Evolutionary conservation across 2,329 filamentous ascomycete genomes (phyloP).

Genomic region (Stenocarpella maydis): DNA sequence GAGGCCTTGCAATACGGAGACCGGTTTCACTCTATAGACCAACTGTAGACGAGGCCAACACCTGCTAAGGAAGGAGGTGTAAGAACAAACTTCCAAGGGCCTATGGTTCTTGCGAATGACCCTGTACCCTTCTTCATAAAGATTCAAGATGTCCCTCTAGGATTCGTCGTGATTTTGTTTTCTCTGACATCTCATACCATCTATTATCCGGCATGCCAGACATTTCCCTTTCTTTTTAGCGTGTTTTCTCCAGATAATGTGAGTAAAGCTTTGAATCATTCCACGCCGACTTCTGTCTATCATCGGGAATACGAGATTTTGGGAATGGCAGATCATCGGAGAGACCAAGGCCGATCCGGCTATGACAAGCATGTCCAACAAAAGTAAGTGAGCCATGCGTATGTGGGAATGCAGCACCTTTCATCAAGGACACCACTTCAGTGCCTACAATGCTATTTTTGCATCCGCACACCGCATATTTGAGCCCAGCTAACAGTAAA

Average conservation of each 20-base stretch:
- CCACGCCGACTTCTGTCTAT: not conserved
- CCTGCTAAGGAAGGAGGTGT: not conserved
- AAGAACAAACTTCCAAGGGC: not conserved
- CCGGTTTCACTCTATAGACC: not conserved
- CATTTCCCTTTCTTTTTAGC: not conserved
- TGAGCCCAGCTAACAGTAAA: not conserved
- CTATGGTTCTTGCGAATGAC: not conserved
- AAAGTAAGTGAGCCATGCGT: not conserved
- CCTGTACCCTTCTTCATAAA: not conserved
- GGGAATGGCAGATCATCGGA: not conserved
- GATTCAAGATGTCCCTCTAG: not conserved
- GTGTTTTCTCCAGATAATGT: not conserved
- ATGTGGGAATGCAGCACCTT: not conserved
- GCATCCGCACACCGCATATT: not conserved
- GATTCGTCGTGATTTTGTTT: not conserved
- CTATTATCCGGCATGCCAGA: not conserved
- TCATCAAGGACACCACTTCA: not conserved
- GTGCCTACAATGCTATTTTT: no score
- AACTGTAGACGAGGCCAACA: not conserved
- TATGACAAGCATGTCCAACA: not conserved
- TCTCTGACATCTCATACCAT: not conserved
- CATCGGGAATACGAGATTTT: not conserved
- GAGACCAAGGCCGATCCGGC: not conserved
- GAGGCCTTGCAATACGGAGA: not conserved
- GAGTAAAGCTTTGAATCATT: not conserved